Evolutionary conservation across 345 rosid genomes (phyloP).

Genomic region (Aegle marmelos): DNA sequence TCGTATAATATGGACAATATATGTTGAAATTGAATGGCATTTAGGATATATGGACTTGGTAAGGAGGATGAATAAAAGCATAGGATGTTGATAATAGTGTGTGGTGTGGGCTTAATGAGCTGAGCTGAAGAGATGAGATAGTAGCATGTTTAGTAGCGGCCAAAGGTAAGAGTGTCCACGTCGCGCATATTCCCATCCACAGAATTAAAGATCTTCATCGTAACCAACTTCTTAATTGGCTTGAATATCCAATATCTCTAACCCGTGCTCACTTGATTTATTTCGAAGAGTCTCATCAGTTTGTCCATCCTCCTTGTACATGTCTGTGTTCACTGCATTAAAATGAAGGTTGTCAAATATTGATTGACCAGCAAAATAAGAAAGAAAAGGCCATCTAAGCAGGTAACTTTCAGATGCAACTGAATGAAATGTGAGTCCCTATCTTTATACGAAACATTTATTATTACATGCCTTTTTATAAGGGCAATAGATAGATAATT

Average conservation of each 20-base stretch:
- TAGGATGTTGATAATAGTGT: conserved; percentile 17
- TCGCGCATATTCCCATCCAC: conserved; percentile 36
- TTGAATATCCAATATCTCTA: neutral
- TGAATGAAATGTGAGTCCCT: neutral
- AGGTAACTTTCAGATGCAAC: neutral
- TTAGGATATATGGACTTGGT: conserved; percentile 18
- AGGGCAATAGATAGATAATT: neutral
- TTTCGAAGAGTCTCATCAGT: too few species aligned
- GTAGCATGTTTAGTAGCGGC: conserved; percentile 26
- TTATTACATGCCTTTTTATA: neutral
- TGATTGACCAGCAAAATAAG: neutral
- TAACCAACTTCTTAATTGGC: neutral
- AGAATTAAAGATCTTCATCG: conserved; percentile 20
- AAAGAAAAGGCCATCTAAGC: neutral
- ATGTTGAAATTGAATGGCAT: conserved; percentile 11
- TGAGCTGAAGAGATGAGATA: conserved; percentile 25
- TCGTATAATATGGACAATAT: too few species aligned
- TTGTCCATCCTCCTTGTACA: too few species aligned
- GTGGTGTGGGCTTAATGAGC: conserved; percentile 30
- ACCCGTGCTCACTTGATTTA: too few species aligned
- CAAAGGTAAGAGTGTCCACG: conserved; percentile 19
- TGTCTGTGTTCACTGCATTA: too few species aligned
- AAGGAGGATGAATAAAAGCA: conserved; percentile 4
- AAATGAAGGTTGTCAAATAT: neutral
- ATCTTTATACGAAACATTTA: neutral